Evolutionary conservation across 176 grass and related monocot species (phyloP), one percentile per base, ranked within the genome.

Genomic region (Eleusine coracana): DNA sequence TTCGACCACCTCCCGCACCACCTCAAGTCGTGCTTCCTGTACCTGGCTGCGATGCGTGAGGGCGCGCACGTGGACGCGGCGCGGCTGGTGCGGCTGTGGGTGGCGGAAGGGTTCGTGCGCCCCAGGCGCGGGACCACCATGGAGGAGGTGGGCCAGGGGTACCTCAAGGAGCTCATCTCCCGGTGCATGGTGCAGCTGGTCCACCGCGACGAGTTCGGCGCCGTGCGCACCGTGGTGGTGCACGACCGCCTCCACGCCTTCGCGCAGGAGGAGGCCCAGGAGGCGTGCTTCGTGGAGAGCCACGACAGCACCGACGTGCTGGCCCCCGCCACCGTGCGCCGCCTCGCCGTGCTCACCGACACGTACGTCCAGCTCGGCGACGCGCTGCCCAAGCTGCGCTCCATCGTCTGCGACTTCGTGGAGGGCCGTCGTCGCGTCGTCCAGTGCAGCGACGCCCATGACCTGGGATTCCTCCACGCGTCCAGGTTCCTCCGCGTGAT

Each of bases 21-120:
- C 84, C 81, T 93, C 76, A 93, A 90, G 64, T 90, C 91, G 4
- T 90, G 91, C 70, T 93, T 90, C 73, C 72, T 92, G 7, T 92
- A 92, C 82, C 75, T 92, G 23, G 87, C 87, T 27, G 80, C 71
- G 3, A 82, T 84, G 69, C 75, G 70, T 1, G 86, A 92, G 66
- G 73, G 77, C 29, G 58, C 73, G 0, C 6, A 20, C 2, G 72
- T 92, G 41, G 76, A 79, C 27, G 81, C 81, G 7, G 14, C 38
- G n/a, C 63, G 77, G 27, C 63, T 93, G 66, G 80, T 93, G 56
- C 71, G 88, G 13, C 82, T 88, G 67, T 90, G 88, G 91, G 75
- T 85, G 4, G 91, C 91, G 1, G 88, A 93, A 62, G 91, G 91
- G 16, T 87, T 90, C 18, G 79, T 93, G 17, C 87, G 76, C 69